Evolutionary conservation across 2,329 filamentous ascomycete species (phyloP).

Genomic region (Chrysoporthe cubensis): DNA sequence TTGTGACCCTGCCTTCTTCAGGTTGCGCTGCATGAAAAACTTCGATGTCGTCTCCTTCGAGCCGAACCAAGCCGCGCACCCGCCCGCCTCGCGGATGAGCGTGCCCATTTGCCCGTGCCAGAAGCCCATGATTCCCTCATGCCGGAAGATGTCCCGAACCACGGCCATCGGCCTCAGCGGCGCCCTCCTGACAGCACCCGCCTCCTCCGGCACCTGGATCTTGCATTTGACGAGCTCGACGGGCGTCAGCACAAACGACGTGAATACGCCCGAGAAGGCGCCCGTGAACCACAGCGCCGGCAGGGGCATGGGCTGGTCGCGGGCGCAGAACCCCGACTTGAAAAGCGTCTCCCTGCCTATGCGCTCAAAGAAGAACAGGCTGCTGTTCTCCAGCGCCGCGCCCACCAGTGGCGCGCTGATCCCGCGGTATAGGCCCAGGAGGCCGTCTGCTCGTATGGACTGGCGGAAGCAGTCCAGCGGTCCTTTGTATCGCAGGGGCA

Average conservation of each 20-base stretch:
- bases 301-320: slow-evolving; percentile 70
- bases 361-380: slow-evolving; percentile 89
- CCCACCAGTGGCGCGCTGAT: slow-evolving; percentile 90
- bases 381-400: slow-evolving; percentile 89
- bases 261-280: slow-evolving; percentile 84
- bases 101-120: slow-evolving; percentile 96
- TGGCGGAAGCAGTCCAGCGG: slow-evolving; percentile 93
- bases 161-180: slow-evolving; percentile 69
- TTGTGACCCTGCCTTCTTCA: slow-evolving; percentile 44
- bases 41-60: slow-evolving; percentile 80
- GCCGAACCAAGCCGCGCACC: slow-evolving; percentile 94
- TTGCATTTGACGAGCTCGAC: slow-evolving; percentile 98
- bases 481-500: slow-evolving; percentile 80
- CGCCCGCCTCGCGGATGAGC: slow-evolving; percentile 89
- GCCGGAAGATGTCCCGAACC: slow-evolving; percentile 77
- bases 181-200: slow-evolving; percentile 44
- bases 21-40: slow-evolving; percentile 66
- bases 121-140: slow-evolving; percentile 83
- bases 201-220: slow-evolving; percentile 76
- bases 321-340: slow-evolving; percentile 50
- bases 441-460: slow-evolving; percentile 77
- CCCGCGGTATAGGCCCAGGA: slow-evolving; percentile 84
- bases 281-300: slow-evolving; percentile 77
- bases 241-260: slow-evolving; percentile 88
- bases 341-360: slow-evolving; percentile 70